A percentile compares a stretch with the other conserved stretches of the same genome.
Evolutionary conservation across 805 yeast species (phyloP).

Genomic region (Grigorovia jiainica): DNA sequence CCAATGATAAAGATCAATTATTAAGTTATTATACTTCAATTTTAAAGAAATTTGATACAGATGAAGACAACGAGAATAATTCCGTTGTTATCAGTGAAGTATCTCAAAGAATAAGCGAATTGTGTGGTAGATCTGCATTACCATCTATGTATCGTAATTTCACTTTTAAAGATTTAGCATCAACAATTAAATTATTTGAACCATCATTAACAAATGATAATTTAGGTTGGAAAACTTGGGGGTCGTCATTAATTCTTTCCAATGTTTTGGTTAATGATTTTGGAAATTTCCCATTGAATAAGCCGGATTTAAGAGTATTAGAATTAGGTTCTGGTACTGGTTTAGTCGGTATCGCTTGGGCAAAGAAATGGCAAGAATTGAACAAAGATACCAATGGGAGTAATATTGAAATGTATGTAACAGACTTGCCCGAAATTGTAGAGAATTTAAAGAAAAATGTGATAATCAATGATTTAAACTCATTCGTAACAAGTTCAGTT

Average conservation of each 20-base stretch:
- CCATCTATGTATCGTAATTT: conserved; percentile 62
- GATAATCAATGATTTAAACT: conserved; percentile 36
- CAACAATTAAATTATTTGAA: conserved; percentile 42
- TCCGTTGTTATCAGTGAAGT: conserved; percentile 41
- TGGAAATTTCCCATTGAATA: background rate
- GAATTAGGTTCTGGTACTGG: conserved; percentile 98
- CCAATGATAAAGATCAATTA: conserved; percentile 39
- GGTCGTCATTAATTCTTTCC: conserved; percentile 69
- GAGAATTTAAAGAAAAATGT: conserved; percentile 57
- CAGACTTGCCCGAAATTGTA: conserved; percentile 74
- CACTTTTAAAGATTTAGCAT: conserved; percentile 32
- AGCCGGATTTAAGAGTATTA: conserved; percentile 29
- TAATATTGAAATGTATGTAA: conserved; percentile 41
- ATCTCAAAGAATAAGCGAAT: conserved; percentile 60
- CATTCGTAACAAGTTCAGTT: conserved; percentile 33
- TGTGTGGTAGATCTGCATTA: conserved; percentile 76
- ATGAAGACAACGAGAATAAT: background rate
- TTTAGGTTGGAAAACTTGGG: conserved; percentile 93
- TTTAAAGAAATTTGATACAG: conserved; percentile 19
- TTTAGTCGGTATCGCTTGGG: conserved; percentile 66
- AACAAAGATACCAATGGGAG: conserved; percentile 21
- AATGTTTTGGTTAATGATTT: conserved; percentile 34
- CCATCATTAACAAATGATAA: conserved; percentile 84
- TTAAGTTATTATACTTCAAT: conserved; percentile 35
- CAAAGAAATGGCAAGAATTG: conserved; percentile 24